These are phyloP conservation scores for Plasmodium billcollinsi DNA, from an alignment of 169 alveolate species.

Conservation along the genomic window DNA sequence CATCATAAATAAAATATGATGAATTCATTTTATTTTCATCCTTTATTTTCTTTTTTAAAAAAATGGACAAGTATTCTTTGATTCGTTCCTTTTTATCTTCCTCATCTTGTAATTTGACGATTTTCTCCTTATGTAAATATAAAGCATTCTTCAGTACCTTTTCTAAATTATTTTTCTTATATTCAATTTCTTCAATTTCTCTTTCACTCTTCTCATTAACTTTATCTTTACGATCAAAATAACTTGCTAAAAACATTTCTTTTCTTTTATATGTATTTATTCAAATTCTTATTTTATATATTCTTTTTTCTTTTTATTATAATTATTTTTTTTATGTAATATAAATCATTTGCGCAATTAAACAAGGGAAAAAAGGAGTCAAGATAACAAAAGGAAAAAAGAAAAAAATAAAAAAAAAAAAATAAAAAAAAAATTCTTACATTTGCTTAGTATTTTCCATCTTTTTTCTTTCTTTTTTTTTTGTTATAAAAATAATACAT, in stretches of 20 bases:
- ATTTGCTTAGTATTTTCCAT: no score
- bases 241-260: constrained; percentile 14
- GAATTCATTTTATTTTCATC: not conserved
- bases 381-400: no score
- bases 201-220: constrained; percentile 6
- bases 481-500: no score
- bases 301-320: no score
- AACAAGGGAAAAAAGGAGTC: no score
- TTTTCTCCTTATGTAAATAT: constrained; percentile 28
- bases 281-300: no score
- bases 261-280: not conserved
- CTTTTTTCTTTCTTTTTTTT: no score
- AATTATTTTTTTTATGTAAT: no score
- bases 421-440: no score
- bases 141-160: constrained; percentile 24
- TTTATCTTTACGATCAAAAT: constrained; percentile 4
- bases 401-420: no score
- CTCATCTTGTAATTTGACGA: not conserved
- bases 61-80: constrained; percentile 21
- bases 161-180: constrained; percentile 24
- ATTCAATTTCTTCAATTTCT: constrained; percentile 10
- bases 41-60: constrained; percentile 26
- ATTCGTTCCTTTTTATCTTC: constrained; percentile 29
- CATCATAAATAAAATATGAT: not conserved
- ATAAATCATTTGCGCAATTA: no score